Evolutionary conservation across 768 basidiomycete genomes (phyloP).

Genomic region (Naganishia vishniacii): DNA sequence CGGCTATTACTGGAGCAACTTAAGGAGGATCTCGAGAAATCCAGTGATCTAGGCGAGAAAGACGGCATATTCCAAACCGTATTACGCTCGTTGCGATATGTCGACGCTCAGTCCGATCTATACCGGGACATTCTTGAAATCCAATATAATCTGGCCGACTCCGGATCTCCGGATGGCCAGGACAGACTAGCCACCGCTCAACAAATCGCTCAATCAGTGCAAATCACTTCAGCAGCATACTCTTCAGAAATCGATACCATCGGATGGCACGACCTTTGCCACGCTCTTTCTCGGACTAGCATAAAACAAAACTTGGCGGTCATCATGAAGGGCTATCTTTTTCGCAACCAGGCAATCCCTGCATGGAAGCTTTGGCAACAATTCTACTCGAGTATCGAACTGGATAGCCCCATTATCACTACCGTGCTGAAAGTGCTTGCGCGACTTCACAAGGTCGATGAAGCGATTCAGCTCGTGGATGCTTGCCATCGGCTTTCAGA

Average conservation of each 20-base stretch:
- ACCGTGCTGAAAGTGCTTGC: conserved; percentile 14
- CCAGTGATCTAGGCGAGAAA: background rate
- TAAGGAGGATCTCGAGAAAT: background rate
- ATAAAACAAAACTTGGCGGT: background rate
- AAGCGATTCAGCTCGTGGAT: conserved; percentile 12
- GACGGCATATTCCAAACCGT: conserved; percentile 1
- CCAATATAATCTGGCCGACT: background rate
- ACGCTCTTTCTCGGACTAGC: background rate
- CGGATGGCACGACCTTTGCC: conserved; percentile 6
- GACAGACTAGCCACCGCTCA: background rate
- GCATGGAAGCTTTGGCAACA: conserved; percentile 18
- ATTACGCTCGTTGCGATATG: background rate
- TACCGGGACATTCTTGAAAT: background rate
- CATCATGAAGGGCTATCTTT: conserved; percentile 6
- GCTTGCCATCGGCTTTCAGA: conserved; percentile 1
- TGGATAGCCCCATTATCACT: background rate
- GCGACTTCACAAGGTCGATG: background rate
- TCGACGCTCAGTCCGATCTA: background rate
- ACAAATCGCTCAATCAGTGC: background rate
- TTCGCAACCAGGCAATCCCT: background rate
- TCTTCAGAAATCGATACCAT: background rate
- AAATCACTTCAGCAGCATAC: background rate
- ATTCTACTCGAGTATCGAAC: background rate
- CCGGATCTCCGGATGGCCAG: background rate
- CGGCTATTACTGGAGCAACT: background rate